Percentiles rank a stretch among this genome's conserved stretches.
Evolutionary conservation across 1,284 basidiomycete genomes (phyloP).

Genomic region (Malassezia psittaci): DNA sequence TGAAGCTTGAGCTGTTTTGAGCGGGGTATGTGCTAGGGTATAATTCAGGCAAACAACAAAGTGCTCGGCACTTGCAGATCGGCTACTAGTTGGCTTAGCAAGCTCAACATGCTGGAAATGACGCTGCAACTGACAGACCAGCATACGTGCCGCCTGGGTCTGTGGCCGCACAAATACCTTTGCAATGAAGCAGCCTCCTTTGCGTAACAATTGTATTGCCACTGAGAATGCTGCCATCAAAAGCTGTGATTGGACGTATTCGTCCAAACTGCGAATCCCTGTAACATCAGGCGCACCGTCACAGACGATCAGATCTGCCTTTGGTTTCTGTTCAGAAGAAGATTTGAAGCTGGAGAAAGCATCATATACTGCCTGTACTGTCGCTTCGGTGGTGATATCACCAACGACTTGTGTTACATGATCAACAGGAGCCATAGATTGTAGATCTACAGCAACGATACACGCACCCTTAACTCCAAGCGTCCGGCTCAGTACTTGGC

Average conservation of each 20-base stretch:
- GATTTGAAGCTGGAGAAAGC: conserved; percentile 44
- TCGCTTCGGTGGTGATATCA: conserved; percentile 54
- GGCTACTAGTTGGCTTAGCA: conserved; percentile 48
- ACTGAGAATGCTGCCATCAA: conserved; percentile 54
- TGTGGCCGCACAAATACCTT: conserved; percentile 52
- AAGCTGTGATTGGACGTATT: conserved; percentile 55
- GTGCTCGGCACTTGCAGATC: conserved; percentile 49
- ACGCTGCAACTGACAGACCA: conserved; percentile 38
- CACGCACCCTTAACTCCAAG: conserved; percentile 26
- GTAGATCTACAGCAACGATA: conserved; percentile 55
- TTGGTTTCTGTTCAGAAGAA: background rate
- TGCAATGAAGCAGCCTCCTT: conserved; percentile 53
- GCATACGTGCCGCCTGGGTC: conserved; percentile 14
- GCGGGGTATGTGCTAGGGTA: background rate
- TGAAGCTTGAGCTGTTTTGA: background rate
- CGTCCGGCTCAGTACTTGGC: conserved; percentile 48
- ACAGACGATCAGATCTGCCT: conserved; percentile 53
- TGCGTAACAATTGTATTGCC: conserved; percentile 52
- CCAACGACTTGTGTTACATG: conserved; percentile 54
- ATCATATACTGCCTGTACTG: conserved; percentile 51
- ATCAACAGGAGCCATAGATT: conserved; percentile 55
- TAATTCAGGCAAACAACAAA: conserved; percentile 54
- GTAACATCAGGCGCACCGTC: conserved; percentile 58
- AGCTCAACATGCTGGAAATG: conserved; percentile 50
- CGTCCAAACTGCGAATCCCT: conserved; percentile 55